Percentiles rank a stretch among this genome's conserved stretches.
Evolutionary conservation across 176 grass and related monocot species (phyloP).

Genomic region (Bromus sterilis): DNA sequence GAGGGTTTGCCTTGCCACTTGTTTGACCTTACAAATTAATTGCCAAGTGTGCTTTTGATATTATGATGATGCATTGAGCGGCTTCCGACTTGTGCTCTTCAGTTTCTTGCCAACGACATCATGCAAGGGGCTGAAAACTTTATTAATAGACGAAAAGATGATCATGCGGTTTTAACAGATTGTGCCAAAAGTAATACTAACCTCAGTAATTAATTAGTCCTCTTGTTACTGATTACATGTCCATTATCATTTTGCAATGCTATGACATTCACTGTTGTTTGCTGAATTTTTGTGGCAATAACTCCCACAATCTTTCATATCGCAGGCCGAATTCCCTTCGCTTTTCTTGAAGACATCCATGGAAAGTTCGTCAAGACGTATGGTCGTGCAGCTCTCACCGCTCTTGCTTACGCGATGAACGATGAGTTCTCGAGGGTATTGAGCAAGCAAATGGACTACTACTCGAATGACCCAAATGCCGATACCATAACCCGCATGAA

Average conservation of each 20-base stretch:
- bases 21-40: neutral
- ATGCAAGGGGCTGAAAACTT: too few species aligned
- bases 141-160: too few species aligned
- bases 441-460: constrained; percentile 81
- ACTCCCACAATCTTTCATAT: neutral
- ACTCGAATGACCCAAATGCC: constrained; percentile 69
- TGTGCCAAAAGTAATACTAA: too few species aligned
- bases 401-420: constrained; percentile 80
- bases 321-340: constrained; percentile 73
- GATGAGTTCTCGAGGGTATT: constrained; percentile 90
- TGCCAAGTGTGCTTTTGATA: neutral
- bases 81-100: too few species aligned
- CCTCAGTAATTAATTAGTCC: neutral
- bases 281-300: neutral
- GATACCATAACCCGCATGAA: constrained; percentile 79
- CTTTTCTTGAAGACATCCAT: constrained; percentile 81
- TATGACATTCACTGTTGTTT: neutral
- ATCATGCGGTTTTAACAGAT: too few species aligned
- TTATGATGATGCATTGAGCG: neutral
- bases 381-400: constrained; percentile 60
- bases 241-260: neutral
- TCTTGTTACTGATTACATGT: too few species aligned
- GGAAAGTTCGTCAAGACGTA: constrained; percentile 67
- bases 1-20: neutral
- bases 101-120: neutral